Conservation (phyloP, 2,329 filamentous ascomycete species). For the Arthrobotrys megalospora region DNA sequence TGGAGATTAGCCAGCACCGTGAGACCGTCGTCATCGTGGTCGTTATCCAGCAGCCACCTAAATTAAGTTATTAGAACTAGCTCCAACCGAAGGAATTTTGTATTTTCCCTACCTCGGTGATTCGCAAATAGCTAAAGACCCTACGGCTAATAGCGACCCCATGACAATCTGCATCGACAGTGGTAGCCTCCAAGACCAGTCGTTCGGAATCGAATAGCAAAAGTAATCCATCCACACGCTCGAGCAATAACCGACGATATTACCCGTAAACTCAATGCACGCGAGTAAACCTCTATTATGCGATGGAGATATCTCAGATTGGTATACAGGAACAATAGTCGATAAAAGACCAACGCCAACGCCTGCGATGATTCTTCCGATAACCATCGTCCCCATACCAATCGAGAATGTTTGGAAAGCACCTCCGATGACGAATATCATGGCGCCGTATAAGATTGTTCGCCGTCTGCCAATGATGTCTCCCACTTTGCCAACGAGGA, state of each 20-base stretch:
- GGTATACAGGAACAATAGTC: conserved; percentile 92
- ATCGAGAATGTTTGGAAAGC: conserved; percentile 85
- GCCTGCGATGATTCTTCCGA: conserved; percentile 86
- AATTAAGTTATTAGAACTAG: conserved; percentile 28
- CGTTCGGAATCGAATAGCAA: conserved; percentile 87
- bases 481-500: conserved; percentile 87
- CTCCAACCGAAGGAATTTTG: not conserved
- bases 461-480: conserved; percentile 90
- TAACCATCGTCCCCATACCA: conserved; percentile 89
- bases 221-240: conserved; percentile 99
- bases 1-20: conserved; percentile 98
- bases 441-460: conserved; percentile 93
- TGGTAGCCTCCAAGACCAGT: conserved; percentile 92
- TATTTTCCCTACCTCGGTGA: conserved; percentile 81
- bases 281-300: conserved; percentile 96
- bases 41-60: conserved; percentile 97
- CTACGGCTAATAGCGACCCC: conserved; percentile 86
- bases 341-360: conserved; percentile 89
- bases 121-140: conserved; percentile 94
- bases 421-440: conserved; percentile 87
- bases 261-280: conserved; percentile 98
- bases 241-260: conserved; percentile 94
- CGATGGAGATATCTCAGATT: conserved; percentile 94
- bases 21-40: conserved; percentile 98
- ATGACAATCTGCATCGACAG: conserved; percentile 94